Conservation (phyloP, 2,329 filamentous ascomycete genomes). For the Clonostachys byssicola region DNA sequence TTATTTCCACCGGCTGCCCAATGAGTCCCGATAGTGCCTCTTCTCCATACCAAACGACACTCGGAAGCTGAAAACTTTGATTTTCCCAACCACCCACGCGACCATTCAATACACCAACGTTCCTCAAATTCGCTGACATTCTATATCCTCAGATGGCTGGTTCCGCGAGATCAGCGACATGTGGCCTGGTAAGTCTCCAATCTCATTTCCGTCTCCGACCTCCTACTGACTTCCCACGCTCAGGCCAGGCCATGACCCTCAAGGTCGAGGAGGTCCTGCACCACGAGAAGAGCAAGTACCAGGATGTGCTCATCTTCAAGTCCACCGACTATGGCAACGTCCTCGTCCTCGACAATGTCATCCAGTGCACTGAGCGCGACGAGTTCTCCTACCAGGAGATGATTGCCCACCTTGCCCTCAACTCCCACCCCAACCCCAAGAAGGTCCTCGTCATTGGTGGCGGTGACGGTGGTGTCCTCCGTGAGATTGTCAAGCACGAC, state of each 20-base stretch:
- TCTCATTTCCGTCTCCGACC: background rate
- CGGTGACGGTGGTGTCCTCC: slow-evolving; percentile 94
- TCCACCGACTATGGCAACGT: slow-evolving; percentile 96
- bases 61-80: too few relatives aligned
- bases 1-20: too few relatives aligned
- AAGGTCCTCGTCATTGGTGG: slow-evolving; percentile 98
- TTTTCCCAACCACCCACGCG: too few relatives aligned
- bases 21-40: too few relatives aligned
- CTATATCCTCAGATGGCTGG: slow-evolving; percentile 79
- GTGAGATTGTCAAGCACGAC: slow-evolving; percentile 98
- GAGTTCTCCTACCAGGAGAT: slow-evolving; percentile 99
- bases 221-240: slow-evolving; percentile 1
- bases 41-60: too few relatives aligned
- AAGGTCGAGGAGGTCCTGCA: slow-evolving; percentile 97
- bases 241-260: slow-evolving; percentile 95
- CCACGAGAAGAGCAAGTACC: slow-evolving; percentile 99
- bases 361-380: slow-evolving; percentile 97
- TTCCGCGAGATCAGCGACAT: slow-evolving; percentile 98
- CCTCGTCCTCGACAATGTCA: slow-evolving; percentile 96
- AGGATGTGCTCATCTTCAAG: slow-evolving; percentile 98
- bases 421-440: slow-evolving; percentile 97
- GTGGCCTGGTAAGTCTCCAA: slow-evolving; percentile 67
- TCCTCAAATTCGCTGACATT: background rate
- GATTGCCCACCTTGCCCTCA: slow-evolving; percentile 98
- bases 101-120: too few relatives aligned